A percentile compares a stretch with the other conserved stretches of the same genome.
Evolutionary conservation across 1,284 basidiomycete genomes (phyloP).

Genomic region (Sphaerobolus stellatus): DNA sequence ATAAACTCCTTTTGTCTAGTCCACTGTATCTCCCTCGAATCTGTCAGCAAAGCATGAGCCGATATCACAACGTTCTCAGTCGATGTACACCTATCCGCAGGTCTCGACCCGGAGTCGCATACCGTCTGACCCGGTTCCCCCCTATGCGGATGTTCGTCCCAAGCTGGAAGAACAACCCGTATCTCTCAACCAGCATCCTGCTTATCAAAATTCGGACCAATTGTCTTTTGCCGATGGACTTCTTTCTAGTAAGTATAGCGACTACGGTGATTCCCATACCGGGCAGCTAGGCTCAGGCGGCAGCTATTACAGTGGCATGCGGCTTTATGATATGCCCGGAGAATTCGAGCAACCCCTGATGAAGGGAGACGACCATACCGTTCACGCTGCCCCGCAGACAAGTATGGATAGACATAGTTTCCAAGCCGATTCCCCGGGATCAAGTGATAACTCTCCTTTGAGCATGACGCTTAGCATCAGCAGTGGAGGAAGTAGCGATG

Average conservation of each 20-base stretch:
- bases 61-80: too few species aligned
- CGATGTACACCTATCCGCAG: too few species aligned
- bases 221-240: neutral
- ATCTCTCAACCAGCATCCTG: too few species aligned
- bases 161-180: too few species aligned
- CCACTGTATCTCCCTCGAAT: slow-evolving; percentile 1
- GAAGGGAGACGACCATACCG: neutral
- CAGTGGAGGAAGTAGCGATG: slow-evolving; percentile 7
- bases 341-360: neutral
- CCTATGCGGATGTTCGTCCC: too few species aligned
- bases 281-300: neutral
- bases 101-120: too few species aligned
- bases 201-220: neutral
- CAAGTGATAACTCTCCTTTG: slow-evolving; percentile 4
- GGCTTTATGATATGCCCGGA: neutral
- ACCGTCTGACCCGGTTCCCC: too few species aligned
- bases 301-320: neutral
- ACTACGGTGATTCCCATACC: too few species aligned
- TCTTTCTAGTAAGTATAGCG: neutral
- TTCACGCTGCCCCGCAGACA: neutral
- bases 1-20: neutral
- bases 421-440: neutral
- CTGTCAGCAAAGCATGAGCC: too few species aligned
- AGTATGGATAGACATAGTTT: neutral
- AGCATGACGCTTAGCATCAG: slow-evolving; percentile 7